A percentile compares a stretch with the other conserved stretches of the same genome.
Evolutionary conservation across 2,329 filamentous ascomycete species (phyloP).

Genomic region (Sarocladiaceae sp.): DNA sequence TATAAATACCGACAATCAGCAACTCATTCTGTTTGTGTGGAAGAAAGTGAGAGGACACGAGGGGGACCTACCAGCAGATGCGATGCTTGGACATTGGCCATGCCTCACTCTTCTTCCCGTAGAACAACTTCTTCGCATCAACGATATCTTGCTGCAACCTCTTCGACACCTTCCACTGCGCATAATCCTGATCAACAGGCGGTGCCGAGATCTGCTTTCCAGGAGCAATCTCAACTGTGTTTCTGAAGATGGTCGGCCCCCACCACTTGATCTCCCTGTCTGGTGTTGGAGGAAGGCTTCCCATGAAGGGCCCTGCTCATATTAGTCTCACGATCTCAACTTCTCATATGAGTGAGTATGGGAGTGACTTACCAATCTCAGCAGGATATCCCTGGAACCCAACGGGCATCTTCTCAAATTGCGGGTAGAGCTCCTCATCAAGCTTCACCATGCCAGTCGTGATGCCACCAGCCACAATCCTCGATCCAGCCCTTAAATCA

Average conservation of each 20-base stretch:
- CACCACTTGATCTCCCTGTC: conserved; percentile 54
- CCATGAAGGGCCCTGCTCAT: conserved; percentile 49
- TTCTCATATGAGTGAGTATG: conserved; percentile 14
- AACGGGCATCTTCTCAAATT: conserved; percentile 46
- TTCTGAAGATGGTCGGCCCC: conserved; percentile 56
- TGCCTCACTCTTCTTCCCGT: conserved; percentile 48
- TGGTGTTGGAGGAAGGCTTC: conserved; percentile 51
- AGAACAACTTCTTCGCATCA: conserved; percentile 54
- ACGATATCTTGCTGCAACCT: conserved; percentile 54
- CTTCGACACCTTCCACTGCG: conserved; percentile 56
- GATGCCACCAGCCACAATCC: conserved; percentile 56
- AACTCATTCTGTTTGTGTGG: no score
- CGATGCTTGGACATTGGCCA: conserved; percentile 60
- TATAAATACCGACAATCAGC: conserved; percentile 21
- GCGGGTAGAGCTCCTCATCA: conserved; percentile 37
- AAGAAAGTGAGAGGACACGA: no score
- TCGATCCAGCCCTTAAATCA: conserved; percentile 45
- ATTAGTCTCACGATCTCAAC: neutral
- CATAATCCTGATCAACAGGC: conserved; percentile 51
- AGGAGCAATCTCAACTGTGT: conserved; percentile 47
- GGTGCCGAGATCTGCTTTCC: conserved; percentile 53
- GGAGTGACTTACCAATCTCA: conserved; percentile 26
- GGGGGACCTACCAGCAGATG: conserved; percentile 57
- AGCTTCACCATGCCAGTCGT: conserved; percentile 54
- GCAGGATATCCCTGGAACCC: conserved; percentile 37